phyloP scores from a whole-genome alignment of 139 green algal genomes.

The Chlorella sp. region DNA sequence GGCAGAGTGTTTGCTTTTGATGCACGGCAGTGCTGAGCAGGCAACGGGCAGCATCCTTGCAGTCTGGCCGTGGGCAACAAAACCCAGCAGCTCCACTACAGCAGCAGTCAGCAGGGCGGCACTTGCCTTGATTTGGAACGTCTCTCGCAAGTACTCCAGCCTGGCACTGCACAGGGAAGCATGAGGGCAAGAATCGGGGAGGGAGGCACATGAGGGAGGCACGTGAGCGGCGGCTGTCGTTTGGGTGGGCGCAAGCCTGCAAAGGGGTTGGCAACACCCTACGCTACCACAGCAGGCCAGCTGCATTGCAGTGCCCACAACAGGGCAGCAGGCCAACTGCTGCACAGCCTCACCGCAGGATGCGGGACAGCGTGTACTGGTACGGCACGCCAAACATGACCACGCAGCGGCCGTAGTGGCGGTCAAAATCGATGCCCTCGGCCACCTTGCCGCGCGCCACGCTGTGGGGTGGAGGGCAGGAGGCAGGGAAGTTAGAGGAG shows the following conservation, averaged over 20 bases:
- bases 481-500: background rate
- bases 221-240: too few species aligned
- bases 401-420: slow-evolving; percentile 91
- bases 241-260: too few species aligned
- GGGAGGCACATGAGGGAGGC: too few species aligned
- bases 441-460: slow-evolving; percentile 84
- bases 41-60: too few species aligned
- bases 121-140: slow-evolving; percentile 79
- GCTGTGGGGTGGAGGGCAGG: background rate
- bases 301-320: background rate
- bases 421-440: slow-evolving; percentile 99
- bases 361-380: slow-evolving; percentile 90
- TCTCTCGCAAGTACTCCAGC: slow-evolving; percentile 96
- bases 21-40: too few species aligned
- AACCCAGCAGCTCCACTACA: too few species aligned
- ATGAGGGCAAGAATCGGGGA: background rate
- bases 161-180: slow-evolving; percentile 36
- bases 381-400: slow-evolving; percentile 99
- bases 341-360: slow-evolving; percentile 74
- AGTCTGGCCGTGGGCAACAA: too few species aligned
- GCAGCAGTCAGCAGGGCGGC: too few species aligned
- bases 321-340: too few species aligned
- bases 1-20: too few species aligned
- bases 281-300: background rate
- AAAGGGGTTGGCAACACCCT: too few species aligned